A percentile compares a stretch with the other conserved stretches of the same genome.
Evolutionary conservation across 2,329 filamentous ascomycete genomes (phyloP).

Genomic region (Dothistroma septosporum): DNA sequence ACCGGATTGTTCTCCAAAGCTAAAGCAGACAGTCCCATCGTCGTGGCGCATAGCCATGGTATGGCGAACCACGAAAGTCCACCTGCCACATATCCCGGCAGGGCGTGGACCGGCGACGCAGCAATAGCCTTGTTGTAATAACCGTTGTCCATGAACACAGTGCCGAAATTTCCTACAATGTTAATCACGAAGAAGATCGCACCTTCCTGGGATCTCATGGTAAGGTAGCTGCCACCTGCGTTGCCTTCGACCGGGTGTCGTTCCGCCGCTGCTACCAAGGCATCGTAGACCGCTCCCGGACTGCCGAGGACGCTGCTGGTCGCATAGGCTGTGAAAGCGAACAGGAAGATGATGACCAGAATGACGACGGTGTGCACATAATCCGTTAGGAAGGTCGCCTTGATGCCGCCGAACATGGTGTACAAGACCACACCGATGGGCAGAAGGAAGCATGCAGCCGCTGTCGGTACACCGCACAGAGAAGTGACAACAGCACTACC

Average conservation of each 20-base stretch:
- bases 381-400: conserved; percentile 81
- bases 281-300: conserved; percentile 72
- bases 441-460: conserved; percentile 78
- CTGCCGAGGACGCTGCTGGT: conserved; percentile 69
- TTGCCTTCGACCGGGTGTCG: conserved; percentile 76
- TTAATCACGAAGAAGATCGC: conserved; percentile 71
- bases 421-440: conserved; percentile 73
- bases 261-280: conserved; percentile 63
- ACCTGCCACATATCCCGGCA: conserved; percentile 84
- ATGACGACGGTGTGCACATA: conserved; percentile 84
- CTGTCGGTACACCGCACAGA: conserved; percentile 69
- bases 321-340: conserved; percentile 76
- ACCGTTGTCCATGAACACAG: conserved; percentile 71
- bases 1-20: conserved; percentile 69
- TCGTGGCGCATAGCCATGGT: conserved; percentile 83
- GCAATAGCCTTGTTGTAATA: conserved; percentile 96
- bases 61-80: conserved; percentile 90
- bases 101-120: conserved; percentile 73
- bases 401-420: conserved; percentile 71
- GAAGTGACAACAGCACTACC: conserved; percentile 66
- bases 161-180: conserved; percentile 35
- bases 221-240: conserved; percentile 75
- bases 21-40: conserved; percentile 77
- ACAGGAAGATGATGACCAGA: conserved; percentile 79
- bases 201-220: conserved; percentile 76